Evolutionary conservation across 441 rosid genomes (phyloP), one percentile per base, ranked within the genome.

Genomic region (Bruguiera hainesii): DNA sequence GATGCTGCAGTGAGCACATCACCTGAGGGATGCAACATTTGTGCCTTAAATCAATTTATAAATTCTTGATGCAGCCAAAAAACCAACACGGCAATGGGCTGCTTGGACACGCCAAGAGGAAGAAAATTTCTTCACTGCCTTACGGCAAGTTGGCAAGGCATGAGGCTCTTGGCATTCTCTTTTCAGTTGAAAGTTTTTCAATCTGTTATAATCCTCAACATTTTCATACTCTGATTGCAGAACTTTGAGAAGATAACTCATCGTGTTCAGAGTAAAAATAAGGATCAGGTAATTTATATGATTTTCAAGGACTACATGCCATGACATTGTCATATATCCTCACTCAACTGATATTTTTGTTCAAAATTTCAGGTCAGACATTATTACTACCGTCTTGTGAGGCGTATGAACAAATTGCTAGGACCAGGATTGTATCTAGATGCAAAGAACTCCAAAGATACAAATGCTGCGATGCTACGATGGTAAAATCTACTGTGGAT

Each of bases 101-200:
- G 99, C 99, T 71, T 95, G 99, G 99, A 95, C 99, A 42, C 97
- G 86, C 65, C 86, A 92, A 81, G 99, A 95, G 84, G 98, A 95
- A 76, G 98, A 92, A 81, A 86, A 93, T 78, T 95, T 95, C 83
- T 95, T 95, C 82, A 82, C 87, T 73, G 99, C 99, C 21, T 81
- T 95, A 76, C 93, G 98, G 65, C 99, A 92, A 89, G 96, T 90
- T 81, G 99, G 99, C 75, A 95, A 95, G 96, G 98, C 80, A 77
- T 69, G 78, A 70, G 75, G 35, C 71, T 64, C 35, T 37, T 56
- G 26, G 37, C 50, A 35, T 61, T 39, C 63, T 21, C 56, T 56
- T 66, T 76, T 61, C 61, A 42, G 4, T 29, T 64, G 20, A 26
- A 64, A 10, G 6, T 50, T 61, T 49, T 53, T 52, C 59, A 35